Evolutionary conservation across 75 land plant species (phyloP).

Genomic region (Ceratopteris richardii): DNA sequence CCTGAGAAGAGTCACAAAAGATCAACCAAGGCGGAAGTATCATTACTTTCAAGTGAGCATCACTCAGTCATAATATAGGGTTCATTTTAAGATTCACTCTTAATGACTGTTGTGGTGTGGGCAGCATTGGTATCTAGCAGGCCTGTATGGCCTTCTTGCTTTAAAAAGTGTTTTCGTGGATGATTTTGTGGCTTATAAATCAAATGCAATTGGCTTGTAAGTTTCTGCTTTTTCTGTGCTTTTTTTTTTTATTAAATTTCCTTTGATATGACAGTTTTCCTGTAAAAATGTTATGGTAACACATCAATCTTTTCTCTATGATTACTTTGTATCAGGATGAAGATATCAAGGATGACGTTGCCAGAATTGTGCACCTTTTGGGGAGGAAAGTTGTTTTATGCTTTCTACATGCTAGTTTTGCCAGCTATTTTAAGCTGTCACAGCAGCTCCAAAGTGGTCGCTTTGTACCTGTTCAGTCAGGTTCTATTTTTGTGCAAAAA

Average conservation of each 20-base stretch:
- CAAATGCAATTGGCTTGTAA: conserved; percentile 41
- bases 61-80: neutral
- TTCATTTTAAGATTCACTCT: neutral
- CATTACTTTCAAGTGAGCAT: conserved; percentile 33
- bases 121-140: conserved; percentile 43
- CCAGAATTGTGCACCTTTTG: conserved; percentile 22
- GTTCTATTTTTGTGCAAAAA: conserved; percentile 2
- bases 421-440: conserved; percentile 34
- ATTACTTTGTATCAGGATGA: conserved; percentile 17
- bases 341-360: conserved; percentile 36
- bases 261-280: neutral
- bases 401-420: conserved; percentile 36
- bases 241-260: neutral
- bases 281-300: too few species aligned
- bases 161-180: conserved; percentile 38
- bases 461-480: conserved; percentile 29
- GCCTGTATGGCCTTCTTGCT: conserved; percentile 38
- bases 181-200: conserved; percentile 36
- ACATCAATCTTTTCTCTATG: neutral
- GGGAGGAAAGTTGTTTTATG: conserved; percentile 38
- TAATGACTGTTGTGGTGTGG: neutral
- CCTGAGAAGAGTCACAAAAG: conserved; percentile 30
- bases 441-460: conserved; percentile 4
- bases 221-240: conserved; percentile 13
- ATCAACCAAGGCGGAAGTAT: conserved; percentile 35